A percentile compares a stretch with the other conserved stretches of the same genome.
phyloP scores from a whole-genome alignment of 495 filamentous ascomycete species.

The Hyaloscypha hepaticicola region DNA sequence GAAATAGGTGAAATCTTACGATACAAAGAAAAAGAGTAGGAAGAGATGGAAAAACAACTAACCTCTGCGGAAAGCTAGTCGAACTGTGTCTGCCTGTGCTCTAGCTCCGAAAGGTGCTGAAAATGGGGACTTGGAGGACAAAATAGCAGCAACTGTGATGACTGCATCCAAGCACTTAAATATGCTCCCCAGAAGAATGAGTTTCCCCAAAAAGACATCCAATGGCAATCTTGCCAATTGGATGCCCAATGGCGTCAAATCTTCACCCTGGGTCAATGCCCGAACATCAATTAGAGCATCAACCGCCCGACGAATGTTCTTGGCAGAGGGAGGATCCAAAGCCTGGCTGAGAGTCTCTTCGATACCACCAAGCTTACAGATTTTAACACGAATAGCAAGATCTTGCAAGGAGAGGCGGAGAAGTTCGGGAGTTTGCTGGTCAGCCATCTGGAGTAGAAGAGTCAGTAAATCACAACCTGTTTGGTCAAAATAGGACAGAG shows the following conservation, averaged over 20 bases:
- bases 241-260: constrained; percentile 79
- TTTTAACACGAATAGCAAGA: constrained; percentile 92
- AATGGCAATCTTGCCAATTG: constrained; percentile 87
- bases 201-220: constrained; percentile 91
- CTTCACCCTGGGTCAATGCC: constrained; percentile 76
- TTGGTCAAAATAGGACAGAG: not conserved
- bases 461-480: constrained; percentile 1
- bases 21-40: constrained; percentile 21
- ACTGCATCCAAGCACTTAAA: constrained; percentile 90
- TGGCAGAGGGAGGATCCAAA: constrained; percentile 82
- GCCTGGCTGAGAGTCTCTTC: constrained; percentile 88
- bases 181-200: constrained; percentile 77
- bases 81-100: constrained; percentile 72
- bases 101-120: constrained; percentile 78
- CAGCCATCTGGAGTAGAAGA: constrained; percentile 58
- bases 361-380: constrained; percentile 89
- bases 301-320: constrained; percentile 88
- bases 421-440: constrained; percentile 95
- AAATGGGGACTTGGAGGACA: constrained; percentile 95
- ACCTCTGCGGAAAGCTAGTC: constrained; percentile 71
- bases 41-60: not conserved
- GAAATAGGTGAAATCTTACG: not conserved
- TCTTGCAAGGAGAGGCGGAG: constrained; percentile 91
- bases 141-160: constrained; percentile 85
- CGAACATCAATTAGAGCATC: constrained; percentile 92